Evolutionary conservation across 768 basidiomycete species (phyloP).

Genomic region (Podaxis sp.): DNA sequence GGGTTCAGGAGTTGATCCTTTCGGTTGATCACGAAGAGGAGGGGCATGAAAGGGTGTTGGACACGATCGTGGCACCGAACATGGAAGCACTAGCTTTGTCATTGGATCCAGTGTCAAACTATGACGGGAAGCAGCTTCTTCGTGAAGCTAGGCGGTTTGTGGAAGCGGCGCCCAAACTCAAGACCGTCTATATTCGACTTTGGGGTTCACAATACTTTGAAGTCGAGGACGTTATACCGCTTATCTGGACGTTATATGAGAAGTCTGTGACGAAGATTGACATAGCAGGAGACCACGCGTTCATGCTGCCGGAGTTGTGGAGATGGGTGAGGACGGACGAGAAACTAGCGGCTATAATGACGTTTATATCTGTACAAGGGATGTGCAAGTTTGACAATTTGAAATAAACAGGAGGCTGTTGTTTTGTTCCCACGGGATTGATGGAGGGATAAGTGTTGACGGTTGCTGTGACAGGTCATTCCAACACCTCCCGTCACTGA

Average conservation of each 20-base stretch:
- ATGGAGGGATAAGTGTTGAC: slow-evolving; percentile 10
- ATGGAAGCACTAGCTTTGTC: not conserved
- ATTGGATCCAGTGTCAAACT: not conserved
- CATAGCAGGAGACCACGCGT: not conserved
- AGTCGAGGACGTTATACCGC: not conserved
- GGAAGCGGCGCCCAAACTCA: not conserved
- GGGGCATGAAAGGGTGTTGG: not conserved
- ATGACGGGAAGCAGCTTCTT: not conserved
- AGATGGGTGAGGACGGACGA: not conserved
- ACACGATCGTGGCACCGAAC: not conserved
- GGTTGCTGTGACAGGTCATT: slow-evolving; percentile 34
- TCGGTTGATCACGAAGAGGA: slow-evolving; percentile 1
- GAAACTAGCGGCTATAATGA: not conserved
- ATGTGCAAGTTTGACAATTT: slow-evolving; percentile 5
- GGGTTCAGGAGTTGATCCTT: not conserved
- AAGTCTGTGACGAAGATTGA: not conserved
- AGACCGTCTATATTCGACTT: not conserved
- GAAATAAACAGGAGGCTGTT: not conserved
- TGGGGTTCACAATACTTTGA: not conserved
- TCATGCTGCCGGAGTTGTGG: not conserved
- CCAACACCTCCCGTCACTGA: slow-evolving; percentile 43
- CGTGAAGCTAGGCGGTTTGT: not conserved
- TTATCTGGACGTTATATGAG: not conserved
- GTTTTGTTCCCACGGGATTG: slow-evolving; percentile 8
- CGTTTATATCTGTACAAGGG: not conserved